Percentiles rank a stretch among this genome's conserved stretches.
These are phyloP conservation scores for Puccinia novopanici DNA, from an alignment of 1,284 basidiomycete species.

Conservation along the genomic window DNA sequence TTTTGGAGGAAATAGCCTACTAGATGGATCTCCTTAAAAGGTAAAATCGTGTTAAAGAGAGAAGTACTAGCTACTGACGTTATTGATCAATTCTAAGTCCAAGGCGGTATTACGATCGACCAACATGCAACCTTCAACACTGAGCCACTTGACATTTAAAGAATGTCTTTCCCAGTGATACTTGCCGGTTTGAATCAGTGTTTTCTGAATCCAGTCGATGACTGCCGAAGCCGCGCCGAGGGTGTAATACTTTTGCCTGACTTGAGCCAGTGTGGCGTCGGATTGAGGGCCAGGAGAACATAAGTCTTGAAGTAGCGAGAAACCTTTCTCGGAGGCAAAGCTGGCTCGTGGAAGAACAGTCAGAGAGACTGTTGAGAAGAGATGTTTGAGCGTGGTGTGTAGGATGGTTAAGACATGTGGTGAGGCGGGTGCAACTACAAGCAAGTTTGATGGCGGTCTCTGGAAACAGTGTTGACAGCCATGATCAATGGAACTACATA, in stretches of 20 bases:
- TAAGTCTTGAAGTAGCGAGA: constrained; percentile 14
- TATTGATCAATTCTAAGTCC: constrained; percentile 47
- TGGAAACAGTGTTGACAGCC: background rate
- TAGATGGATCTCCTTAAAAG: background rate
- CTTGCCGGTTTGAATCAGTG: constrained; percentile 32
- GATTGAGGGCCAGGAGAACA: constrained; percentile 32
- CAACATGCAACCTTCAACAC: constrained; percentile 49
- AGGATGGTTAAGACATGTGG: constrained; percentile 34
- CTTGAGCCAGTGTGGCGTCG: constrained; percentile 33
- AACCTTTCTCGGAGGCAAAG: constrained; percentile 38
- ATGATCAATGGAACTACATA: background rate
- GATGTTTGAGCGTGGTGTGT: constrained; percentile 38
- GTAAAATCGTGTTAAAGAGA: background rate
- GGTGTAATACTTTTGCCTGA: constrained; percentile 45
- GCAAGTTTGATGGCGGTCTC: constrained; percentile 38
- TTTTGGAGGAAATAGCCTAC: constrained; percentile 42
- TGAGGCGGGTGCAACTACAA: constrained; percentile 44
- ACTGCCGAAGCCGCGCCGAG: constrained; percentile 47
- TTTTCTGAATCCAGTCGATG: constrained; percentile 45
- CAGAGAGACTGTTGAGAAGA: constrained; percentile 26
- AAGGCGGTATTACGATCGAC: constrained; percentile 40
- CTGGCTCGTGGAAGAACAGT: constrained; percentile 31
- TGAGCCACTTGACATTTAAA: constrained; percentile 46
- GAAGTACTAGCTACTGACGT: constrained; percentile 22
- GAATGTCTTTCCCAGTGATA: constrained; percentile 32